Base-by-base conservation (phyloP, 1,139 yeast genomes). In the Magnusiomyces sp. region DNA sequence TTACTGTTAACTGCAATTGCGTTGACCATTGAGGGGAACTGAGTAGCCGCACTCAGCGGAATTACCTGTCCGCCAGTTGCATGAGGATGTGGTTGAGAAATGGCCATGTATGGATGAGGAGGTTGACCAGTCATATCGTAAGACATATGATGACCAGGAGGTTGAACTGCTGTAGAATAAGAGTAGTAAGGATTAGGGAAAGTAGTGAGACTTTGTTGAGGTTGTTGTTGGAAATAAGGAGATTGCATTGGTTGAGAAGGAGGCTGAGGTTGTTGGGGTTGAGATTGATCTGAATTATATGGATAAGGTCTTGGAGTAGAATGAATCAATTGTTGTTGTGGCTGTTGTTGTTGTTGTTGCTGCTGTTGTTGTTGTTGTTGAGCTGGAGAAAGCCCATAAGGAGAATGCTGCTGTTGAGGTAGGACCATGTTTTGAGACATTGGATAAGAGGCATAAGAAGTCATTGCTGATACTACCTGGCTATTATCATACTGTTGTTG, bases 41-140 rank as follows among this genome's bases (percentile, higher is more conserved):
- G 79, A 51, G 72, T 72, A 38, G 76, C 62, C 1, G 81, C 81
- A 50, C 77, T 68, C 55, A 76, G 79, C 40, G 65, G 63, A 0
- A 81, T 81, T 36, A 80, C 59, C 23, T 74, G 77, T 58, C 73
- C 74, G 0, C 81, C 81, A 17, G 77, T 71, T 81, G 81, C 77
- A 1, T 77, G 80, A 0, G 79, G 81, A 56, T 77, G n/a, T n/a
- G 38, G 38, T 19, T 16, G 44, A 11, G 42, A n/a, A 16, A 19
- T 7, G 5, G 27, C 46, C 46, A 43, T 34, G 27, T 43, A 43
- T 13, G 37, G 46, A 13, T 33, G 46, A 19, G 23, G 40, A 3
- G 31, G 39, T 2, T 34, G 10, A 5, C 32, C 5, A 23, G 42
- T 5, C 31, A 43, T 16, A 7, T 43, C 46, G 13, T 43, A 43